Conservation (phyloP, 2,329 filamentous ascomycete species). For the Exophiala sideris region DNA sequence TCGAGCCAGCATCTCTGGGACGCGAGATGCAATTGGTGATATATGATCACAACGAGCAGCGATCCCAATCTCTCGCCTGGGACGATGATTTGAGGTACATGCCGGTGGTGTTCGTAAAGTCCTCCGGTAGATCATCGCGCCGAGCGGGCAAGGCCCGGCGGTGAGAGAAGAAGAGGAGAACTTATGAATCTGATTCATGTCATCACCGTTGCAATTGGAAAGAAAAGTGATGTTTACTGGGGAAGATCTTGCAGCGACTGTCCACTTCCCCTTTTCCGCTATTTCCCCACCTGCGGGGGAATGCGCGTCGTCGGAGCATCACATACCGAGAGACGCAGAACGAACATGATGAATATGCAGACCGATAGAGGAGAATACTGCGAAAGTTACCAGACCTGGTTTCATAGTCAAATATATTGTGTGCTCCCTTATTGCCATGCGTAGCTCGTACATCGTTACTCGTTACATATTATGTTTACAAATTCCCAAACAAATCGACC, state of each 20-base stretch:
- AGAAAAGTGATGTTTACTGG: no score
- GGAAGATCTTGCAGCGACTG: no score
- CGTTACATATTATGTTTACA: conserved; percentile 7
- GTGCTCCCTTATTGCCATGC: not conserved
- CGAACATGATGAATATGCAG: no score
- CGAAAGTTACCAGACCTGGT: no score
- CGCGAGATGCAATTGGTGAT: no score
- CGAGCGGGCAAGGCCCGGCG: not conserved
- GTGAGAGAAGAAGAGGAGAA: not conserved
- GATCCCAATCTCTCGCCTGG: no score
- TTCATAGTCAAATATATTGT: not conserved
- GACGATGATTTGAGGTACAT: not conserved
- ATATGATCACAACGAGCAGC: no score
- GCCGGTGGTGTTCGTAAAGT: not conserved
- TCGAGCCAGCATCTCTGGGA: no score
- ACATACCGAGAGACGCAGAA: not conserved
- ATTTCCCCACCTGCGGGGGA: no score
- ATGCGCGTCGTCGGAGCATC: not conserved
- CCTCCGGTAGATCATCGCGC: not conserved
- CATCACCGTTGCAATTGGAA: not conserved
- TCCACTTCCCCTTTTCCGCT: no score
- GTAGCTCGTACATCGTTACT: not conserved
- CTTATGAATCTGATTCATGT: not conserved
- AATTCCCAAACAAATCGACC: not conserved
- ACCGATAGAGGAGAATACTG: no score